phyloP scores from a whole-genome alignment of 2,329 filamentous ascomycete species.

The Penicillium sp. region DNA sequence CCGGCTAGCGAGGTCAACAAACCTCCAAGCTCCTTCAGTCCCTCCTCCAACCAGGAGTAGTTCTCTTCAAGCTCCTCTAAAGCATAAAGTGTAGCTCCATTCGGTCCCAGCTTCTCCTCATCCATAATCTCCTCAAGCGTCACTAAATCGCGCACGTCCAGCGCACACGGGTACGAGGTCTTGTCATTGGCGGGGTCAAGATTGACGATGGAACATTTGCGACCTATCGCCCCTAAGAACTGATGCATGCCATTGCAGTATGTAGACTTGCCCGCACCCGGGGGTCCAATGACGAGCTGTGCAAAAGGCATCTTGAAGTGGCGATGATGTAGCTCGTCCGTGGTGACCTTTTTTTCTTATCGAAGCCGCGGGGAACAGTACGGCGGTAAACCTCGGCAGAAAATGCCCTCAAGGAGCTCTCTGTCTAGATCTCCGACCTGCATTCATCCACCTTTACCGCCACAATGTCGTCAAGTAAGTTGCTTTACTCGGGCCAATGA shows the following conservation, averaged over 20 bases:
- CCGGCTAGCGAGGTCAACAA: slow-evolving; percentile 13
- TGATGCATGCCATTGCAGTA: slow-evolving; percentile 99
- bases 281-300: slow-evolving; percentile 91
- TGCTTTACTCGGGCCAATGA: neutral
- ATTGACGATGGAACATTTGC: slow-evolving; percentile 92
- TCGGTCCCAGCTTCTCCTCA: slow-evolving; percentile 84
- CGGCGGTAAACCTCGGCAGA: slow-evolving; percentile 34
- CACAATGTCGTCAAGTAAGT: slow-evolving; percentile 46
- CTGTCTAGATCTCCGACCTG: slow-evolving; percentile 21
- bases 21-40: slow-evolving; percentile 71
- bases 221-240: slow-evolving; percentile 92
- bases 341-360: slow-evolving; percentile 18
- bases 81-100: slow-evolving; percentile 88
- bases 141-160: slow-evolving; percentile 86
- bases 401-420: slow-evolving; percentile 28
- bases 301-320: slow-evolving; percentile 52
- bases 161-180: slow-evolving; percentile 80
- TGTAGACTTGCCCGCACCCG: slow-evolving; percentile 92
- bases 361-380: slow-evolving; percentile 26
- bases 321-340: neutral
- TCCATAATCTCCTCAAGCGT: slow-evolving; percentile 95
- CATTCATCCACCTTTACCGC: slow-evolving; percentile 8
- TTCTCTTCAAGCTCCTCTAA: slow-evolving; percentile 94
- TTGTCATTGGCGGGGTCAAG: slow-evolving; percentile 96
- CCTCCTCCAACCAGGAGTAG: slow-evolving; percentile 83